phyloP scores from a whole-genome alignment of 345 rosid genomes.

The Camelina hispida region DNA sequence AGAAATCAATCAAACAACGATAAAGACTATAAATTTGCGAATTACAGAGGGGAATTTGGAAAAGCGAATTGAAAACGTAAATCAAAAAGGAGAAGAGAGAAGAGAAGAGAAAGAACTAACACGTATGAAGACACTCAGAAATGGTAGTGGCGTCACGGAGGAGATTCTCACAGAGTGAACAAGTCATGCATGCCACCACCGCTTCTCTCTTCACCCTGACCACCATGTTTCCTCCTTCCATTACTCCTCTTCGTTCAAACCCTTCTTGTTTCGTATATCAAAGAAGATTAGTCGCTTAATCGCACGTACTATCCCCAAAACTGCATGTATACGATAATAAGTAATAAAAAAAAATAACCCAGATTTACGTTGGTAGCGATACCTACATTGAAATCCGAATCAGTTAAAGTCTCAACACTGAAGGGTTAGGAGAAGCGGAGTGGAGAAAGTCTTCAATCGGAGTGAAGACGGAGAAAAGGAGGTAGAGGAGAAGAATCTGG shows the following conservation, averaged over 20 bases:
- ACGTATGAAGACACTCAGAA: slow-evolving; percentile 93
- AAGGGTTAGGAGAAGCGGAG: neutral
- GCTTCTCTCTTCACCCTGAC: slow-evolving; percentile 72
- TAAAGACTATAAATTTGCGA: neutral
- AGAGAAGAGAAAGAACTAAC: slow-evolving; percentile 54
- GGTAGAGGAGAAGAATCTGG: slow-evolving; percentile 14
- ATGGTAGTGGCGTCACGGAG: slow-evolving; percentile 89
- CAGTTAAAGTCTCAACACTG: neutral
- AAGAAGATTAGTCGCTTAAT: slow-evolving; percentile 33
- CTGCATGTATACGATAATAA: slow-evolving; percentile 50
- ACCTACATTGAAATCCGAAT: slow-evolving; percentile 51
- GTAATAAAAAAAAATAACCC: neutral
- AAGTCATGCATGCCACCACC: slow-evolving; percentile 89
- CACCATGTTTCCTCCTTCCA: slow-evolving; percentile 48
- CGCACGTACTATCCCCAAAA: slow-evolving; percentile 44
- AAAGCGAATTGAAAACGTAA: slow-evolving; percentile 30
- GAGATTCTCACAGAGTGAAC: slow-evolving; percentile 80
- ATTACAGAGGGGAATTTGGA: neutral
- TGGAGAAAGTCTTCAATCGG: slow-evolving; percentile 18
- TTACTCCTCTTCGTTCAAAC: slow-evolving; percentile 29
- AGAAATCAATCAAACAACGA: slow-evolving; percentile 26
- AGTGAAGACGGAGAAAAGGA: slow-evolving; percentile 20
- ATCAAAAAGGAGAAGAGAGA: slow-evolving; percentile 26
- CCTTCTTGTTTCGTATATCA: neutral
- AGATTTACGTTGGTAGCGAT: slow-evolving; percentile 57